Base-by-base conservation (phyloP, 352 stramenopile genomes). In the Blastocystis sp. region DNA sequence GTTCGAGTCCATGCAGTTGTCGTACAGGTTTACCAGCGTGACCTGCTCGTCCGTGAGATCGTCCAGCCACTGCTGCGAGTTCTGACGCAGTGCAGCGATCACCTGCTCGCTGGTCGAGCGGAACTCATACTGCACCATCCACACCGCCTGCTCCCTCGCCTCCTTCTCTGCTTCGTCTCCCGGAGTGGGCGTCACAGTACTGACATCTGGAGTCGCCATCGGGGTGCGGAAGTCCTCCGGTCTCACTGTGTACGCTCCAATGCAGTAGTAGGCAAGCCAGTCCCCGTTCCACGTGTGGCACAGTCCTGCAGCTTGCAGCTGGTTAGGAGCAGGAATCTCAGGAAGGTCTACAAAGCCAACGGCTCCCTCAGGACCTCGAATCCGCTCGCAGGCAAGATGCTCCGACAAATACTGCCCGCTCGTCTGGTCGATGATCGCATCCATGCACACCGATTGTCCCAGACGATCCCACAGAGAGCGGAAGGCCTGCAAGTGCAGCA, bases 81-180 rank as follows among this genome's bases (percentile, higher is more conserved):
- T 89, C 30, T n/a, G 13, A 16, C 66, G 63, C 50, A 89, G 47
- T 11, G 78, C 66, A 6, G 56, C 66, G 0, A 89, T 89, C 30
- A 79, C 78, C 53, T 89, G 63, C 66, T 79, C 63, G 2, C 63
- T 79, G 20, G 78, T 76, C 34, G 78, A 89, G n/a, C 78, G 78
- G 78, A 89, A 89, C 66, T 89, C 78, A 39, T 89, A 89, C 66
- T 89, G 78, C 43, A 89, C 63, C 37, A 30, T 43, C 78, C 78
- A 89, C 39, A 78, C 45, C 16, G 53, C 63, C 20, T 41, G 43
- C 50, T 79, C 39, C 47, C 45, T 8, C 43, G 64, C 78, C 66
- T 69, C 30, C 13, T n/a, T n/a, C 30, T 54, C 76, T 20, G 39
- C 20, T 41, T 50, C 63, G 26, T 73, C 64, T 39, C 20, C 16